Percentiles rank a stretch among this genome's conserved stretches.
phyloP scores from a whole-genome alignment of 1,284 basidiomycete genomes.

The Kwoniella shivajii region DNA sequence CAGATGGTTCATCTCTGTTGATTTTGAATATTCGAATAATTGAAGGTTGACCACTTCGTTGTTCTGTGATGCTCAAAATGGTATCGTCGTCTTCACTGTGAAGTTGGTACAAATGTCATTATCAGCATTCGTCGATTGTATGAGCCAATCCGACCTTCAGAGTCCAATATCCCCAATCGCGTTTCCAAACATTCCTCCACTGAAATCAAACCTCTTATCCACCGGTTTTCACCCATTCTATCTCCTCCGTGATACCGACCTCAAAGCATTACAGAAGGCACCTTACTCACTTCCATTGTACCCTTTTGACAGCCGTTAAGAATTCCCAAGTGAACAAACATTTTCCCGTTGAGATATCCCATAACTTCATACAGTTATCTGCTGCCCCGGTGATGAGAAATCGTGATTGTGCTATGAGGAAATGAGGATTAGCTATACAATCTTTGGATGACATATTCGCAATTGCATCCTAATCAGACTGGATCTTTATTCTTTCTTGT shows the following conservation, averaged over 20 bases:
- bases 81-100: conserved; percentile 78
- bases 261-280: neutral
- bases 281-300: conserved; percentile 60
- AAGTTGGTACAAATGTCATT: neutral
- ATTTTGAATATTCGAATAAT: conserved; percentile 75
- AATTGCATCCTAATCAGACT: too few species aligned
- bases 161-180: too few species aligned
- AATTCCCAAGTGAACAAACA: conserved; percentile 95
- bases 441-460: too few species aligned
- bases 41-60: conserved; percentile 84
- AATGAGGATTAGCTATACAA: neutral
- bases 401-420: conserved; percentile 69
- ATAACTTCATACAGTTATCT: conserved; percentile 90
- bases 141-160: too few species aligned
- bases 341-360: conserved; percentile 87
- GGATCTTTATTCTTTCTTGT: too few species aligned
- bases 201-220: neutral
- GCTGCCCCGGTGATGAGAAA: conserved; percentile 82
- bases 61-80: conserved; percentile 92
- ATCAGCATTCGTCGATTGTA: too few species aligned
- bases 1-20: conserved; percentile 74
- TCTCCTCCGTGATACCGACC: too few species aligned
- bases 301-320: conserved; percentile 94
- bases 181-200: too few species aligned
- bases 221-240: neutral